Conservation (phyloP, 768 basidiomycete species). For the Boletus edulis region DNA sequence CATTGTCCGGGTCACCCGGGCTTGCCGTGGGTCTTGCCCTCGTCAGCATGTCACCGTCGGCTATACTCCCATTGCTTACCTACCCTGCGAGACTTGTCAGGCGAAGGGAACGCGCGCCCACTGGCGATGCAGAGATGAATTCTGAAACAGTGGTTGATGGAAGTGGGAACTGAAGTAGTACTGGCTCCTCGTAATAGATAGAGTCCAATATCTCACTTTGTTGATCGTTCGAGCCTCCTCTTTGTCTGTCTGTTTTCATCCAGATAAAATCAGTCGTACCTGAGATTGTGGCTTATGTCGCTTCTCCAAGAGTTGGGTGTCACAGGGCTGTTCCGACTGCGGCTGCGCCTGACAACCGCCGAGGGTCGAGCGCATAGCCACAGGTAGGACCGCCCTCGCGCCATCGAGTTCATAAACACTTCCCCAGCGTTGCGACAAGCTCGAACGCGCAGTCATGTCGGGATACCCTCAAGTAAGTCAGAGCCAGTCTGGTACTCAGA, state of each 20-base stretch:
- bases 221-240: neutral
- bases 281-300: too few species aligned
- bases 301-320: too few species aligned
- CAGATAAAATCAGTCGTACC: too few species aligned
- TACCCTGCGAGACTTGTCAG: neutral
- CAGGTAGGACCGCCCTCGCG: neutral
- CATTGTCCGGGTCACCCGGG: constrained; percentile 8
- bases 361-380: neutral
- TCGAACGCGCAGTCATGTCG: constrained; percentile 33
- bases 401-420: constrained; percentile 2
- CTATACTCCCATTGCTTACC: constrained; percentile 2
- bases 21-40: constrained; percentile 13
- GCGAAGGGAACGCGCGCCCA: neutral
- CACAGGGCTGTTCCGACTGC: constrained; percentile 2
- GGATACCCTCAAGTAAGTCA: constrained; percentile 39
- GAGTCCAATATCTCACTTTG: neutral
- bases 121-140: constrained; percentile 1
- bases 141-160: neutral
- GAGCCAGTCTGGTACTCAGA: neutral
- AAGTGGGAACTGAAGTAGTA: neutral
- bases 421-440: neutral
- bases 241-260: too few species aligned
- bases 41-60: constrained; percentile 4
- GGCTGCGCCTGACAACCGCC: neutral
- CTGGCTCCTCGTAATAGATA: neutral